Percentiles rank a stretch among this genome's conserved stretches.
These are phyloP conservation scores for Lecanicillium sp. DNA, from an alignment of 2,329 filamentous ascomycete genomes.

Conservation along the genomic window DNA sequence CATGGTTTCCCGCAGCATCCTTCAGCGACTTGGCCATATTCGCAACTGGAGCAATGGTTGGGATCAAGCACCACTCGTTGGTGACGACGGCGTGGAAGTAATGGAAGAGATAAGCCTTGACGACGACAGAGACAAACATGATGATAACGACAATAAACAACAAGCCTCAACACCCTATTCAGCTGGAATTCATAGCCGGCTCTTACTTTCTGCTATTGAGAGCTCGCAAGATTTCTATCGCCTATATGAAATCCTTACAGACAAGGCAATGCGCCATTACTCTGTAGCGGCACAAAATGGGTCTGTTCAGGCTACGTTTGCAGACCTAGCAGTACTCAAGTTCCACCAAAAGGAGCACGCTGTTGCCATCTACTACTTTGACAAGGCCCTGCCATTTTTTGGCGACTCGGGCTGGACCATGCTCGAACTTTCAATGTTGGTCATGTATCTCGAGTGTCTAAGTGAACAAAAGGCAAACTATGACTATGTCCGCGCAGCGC, in stretches of 20 bases:
- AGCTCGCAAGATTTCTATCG: conserved; percentile 56
- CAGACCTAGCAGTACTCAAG: conserved; percentile 80
- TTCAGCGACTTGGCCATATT: conserved; percentile 65
- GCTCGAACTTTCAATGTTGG: conserved; percentile 74
- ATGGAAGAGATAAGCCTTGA: conserved; percentile 53
- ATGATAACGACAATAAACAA: conserved; percentile 9
- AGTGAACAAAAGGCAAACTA: conserved; percentile 67
- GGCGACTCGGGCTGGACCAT: conserved; percentile 69
- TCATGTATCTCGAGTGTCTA: conserved; percentile 78
- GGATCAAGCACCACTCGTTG: conserved; percentile 48
- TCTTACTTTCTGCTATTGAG: conserved; percentile 53
- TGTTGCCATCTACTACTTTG: conserved; percentile 69
- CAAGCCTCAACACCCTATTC: conserved; percentile 17
- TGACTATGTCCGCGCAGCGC: conserved; percentile 67
- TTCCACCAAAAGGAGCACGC: conserved; percentile 67
- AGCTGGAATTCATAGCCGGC: conserved; percentile 31
- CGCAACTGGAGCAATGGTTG: conserved; percentile 72
- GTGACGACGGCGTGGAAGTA: conserved; percentile 32
- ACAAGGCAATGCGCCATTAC: conserved; percentile 76
- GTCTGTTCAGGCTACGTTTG: conserved; percentile 67
- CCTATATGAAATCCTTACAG: conserved; percentile 69
- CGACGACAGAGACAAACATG: conserved; percentile 23
- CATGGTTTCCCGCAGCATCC: conserved; percentile 67
- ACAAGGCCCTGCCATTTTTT: conserved; percentile 70
- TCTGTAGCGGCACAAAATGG: conserved; percentile 70